A percentile compares a stretch with the other conserved stretches of the same genome.
These are phyloP conservation scores for Silene vulgaris DNA, from an alignment of 179 eudicot genomes.

Conservation along the genomic window DNA sequence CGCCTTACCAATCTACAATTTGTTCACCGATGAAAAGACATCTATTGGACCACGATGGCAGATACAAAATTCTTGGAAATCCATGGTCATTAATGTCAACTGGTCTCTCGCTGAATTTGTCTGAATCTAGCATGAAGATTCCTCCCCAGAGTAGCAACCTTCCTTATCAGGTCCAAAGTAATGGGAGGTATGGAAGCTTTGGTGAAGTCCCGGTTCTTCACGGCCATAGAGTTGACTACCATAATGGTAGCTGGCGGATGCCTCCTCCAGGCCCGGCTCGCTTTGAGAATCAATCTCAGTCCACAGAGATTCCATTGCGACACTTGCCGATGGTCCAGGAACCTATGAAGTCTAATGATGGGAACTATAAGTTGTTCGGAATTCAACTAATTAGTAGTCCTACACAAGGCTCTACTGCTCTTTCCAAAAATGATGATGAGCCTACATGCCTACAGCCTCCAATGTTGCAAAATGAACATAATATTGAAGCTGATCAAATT, in stretches of 20 bases:
- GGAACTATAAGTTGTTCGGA: constrained; percentile 80
- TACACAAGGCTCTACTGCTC: constrained; percentile 28
- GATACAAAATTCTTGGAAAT: constrained; percentile 40
- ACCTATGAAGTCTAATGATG: constrained; percentile 51
- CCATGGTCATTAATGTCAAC: constrained; percentile 51
- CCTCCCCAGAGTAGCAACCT: constrained; percentile 35
- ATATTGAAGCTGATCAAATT: constrained; percentile 39
- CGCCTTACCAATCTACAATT: constrained; percentile 35
- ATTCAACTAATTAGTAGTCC: constrained; percentile 52
- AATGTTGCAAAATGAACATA: constrained; percentile 28
- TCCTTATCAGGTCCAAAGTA: constrained; percentile 46
- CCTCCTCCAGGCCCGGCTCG: constrained; percentile 51
- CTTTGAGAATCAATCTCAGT: constrained; percentile 39
- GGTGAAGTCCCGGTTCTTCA: constrained; percentile 39
- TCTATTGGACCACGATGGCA: constrained; percentile 47
- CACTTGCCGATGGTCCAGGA: constrained; percentile 35
- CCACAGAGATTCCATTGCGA: constrained; percentile 45
- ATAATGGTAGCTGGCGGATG: constrained; percentile 57
- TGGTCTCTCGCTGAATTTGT: constrained; percentile 63
- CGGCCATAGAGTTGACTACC: constrained; percentile 46
- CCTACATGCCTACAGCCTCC: constrained; percentile 31
- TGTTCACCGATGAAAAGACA: constrained; percentile 38
- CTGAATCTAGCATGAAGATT: constrained; percentile 45
- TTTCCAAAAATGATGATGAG: constrained; percentile 30
- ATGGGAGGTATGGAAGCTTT: constrained; percentile 48